Base-by-base conservation (phyloP, 2,329 filamentous ascomycete genomes). In the Botrytis pseudocinerea region DNA sequence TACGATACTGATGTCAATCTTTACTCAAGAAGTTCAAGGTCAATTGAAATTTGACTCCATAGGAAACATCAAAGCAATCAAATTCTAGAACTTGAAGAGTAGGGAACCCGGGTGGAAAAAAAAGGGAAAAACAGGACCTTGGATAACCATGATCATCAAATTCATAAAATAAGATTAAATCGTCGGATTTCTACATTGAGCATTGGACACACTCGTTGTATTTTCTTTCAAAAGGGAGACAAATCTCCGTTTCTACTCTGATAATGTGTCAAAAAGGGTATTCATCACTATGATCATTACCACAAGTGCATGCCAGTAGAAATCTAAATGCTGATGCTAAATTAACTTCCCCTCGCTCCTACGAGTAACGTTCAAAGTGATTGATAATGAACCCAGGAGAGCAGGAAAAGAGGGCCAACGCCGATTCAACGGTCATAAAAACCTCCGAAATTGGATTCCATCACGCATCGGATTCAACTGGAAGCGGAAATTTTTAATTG, bases 21-120 rank as follows among this genome's bases (percentile, higher is more conserved):
- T 64, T 28, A 64, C 40, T 44, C n/a, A 6, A 64, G 40, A 64
- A 28, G n/a, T 42, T 32, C 61, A 46, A 64, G 40, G 40, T 12
- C 25, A 5, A 32, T 32, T 38, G 40, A 64, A 64, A 64, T 64
- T 64, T 64, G 61, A 46, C 40, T 64, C 61, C 40, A 64, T 64
- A 64, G 38, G 40, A 63, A 42, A 44, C 51, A 28, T 63, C 25
- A 12, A 63, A 44, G 35, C 40, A 44, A 63, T 22, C 18, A n/a
- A 44, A 63, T 25, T 64, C 61, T 64, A 64, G 61, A 64, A 46
- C 61, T 32, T 63, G 25, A 44, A 28, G 61, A 32, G 25, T 8
- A 38, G 38, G 38, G 38, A 38, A 38, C 38, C 38, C 38, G 38
- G 38, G 38, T 35, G 22, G 22, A 51, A 51, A 7, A 44, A 44